Evolutionary conservation across 192 early-diverging fungal species (phyloP).

Genomic region (Pilaira anomala): DNA sequence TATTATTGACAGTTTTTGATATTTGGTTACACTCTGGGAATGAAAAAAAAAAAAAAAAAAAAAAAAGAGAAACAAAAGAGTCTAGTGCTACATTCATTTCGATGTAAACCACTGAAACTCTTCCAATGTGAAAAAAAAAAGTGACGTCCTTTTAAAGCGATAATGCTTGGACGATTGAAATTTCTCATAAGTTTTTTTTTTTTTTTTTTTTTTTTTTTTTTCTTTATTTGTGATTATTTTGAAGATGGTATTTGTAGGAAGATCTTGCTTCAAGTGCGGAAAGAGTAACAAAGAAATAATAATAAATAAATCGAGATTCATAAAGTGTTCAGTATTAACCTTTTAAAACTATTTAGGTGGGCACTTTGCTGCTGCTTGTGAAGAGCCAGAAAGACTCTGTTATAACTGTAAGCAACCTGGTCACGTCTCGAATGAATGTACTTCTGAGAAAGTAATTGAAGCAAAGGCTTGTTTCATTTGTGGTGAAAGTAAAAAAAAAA

Average conservation of each 20-base stretch:
- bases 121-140: too few species aligned
- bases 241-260: slow-evolving; percentile 41
- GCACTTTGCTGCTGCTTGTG: slow-evolving; percentile 50
- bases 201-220: too few species aligned
- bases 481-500: slow-evolving; percentile 42
- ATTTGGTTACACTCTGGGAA: too few species aligned
- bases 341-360: slow-evolving; percentile 35
- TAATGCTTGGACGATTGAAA: too few species aligned
- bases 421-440: slow-evolving; percentile 48
- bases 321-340: neutral
- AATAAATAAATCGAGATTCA: neutral
- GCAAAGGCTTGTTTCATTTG: slow-evolving; percentile 52
- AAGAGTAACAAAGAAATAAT: slow-evolving; percentile 35
- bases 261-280: slow-evolving; percentile 56
- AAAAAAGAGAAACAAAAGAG: too few species aligned
- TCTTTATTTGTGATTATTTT: too few species aligned
- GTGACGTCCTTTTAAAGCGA: too few species aligned
- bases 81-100: too few species aligned
- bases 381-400: slow-evolving; percentile 50
- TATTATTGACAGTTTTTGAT: too few species aligned
- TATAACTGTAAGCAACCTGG: slow-evolving; percentile 57
- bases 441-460: slow-evolving; percentile 44
- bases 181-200: too few species aligned
- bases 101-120: too few species aligned
- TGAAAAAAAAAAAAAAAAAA: too few species aligned